phyloP scores from a whole-genome alignment of 2,329 filamentous ascomycete species.

The Alternaria gansuensis region DNA sequence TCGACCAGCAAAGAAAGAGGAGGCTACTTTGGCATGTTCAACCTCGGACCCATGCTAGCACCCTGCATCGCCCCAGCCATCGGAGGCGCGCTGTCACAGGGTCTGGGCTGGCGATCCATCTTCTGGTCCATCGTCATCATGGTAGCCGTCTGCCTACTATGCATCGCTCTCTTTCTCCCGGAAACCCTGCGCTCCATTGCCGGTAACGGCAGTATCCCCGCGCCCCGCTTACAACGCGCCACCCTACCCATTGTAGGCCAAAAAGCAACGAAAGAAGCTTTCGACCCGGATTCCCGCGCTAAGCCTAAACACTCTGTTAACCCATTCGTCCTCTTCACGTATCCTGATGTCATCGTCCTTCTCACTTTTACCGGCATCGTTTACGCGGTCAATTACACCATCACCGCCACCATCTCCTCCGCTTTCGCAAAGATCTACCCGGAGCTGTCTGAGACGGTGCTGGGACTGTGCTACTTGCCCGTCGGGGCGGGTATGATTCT shows the following conservation, averaged over 20 bases:
- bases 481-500: slow-evolving; percentile 65
- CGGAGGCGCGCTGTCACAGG: slow-evolving; percentile 48
- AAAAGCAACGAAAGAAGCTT: slow-evolving; percentile 24
- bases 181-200: slow-evolving; percentile 56
- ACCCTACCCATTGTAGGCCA: slow-evolving; percentile 37
- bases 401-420: slow-evolving; percentile 44
- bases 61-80: slow-evolving; percentile 45
- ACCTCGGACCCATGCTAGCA: slow-evolving; percentile 58
- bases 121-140: slow-evolving; percentile 55
- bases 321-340: slow-evolving; percentile 40
- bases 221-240: slow-evolving; percentile 33
- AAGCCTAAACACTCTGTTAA: slow-evolving; percentile 39
- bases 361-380: slow-evolving; percentile 49
- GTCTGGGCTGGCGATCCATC: slow-evolving; percentile 49
- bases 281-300: slow-evolving; percentile 25
- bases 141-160: slow-evolving; percentile 48
- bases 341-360: slow-evolving; percentile 55
- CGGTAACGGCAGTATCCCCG: slow-evolving; percentile 48
- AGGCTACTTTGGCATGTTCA: slow-evolving; percentile 73
- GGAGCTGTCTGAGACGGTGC: slow-evolving; percentile 34
- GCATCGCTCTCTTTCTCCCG: slow-evolving; percentile 51
- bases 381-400: slow-evolving; percentile 45
- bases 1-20: slow-evolving; percentile 74
- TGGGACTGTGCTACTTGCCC: slow-evolving; percentile 59
- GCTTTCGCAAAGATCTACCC: slow-evolving; percentile 39